Conservation (phyloP, 306 rosid species). For the Hippophae rhamnoides region DNA sequence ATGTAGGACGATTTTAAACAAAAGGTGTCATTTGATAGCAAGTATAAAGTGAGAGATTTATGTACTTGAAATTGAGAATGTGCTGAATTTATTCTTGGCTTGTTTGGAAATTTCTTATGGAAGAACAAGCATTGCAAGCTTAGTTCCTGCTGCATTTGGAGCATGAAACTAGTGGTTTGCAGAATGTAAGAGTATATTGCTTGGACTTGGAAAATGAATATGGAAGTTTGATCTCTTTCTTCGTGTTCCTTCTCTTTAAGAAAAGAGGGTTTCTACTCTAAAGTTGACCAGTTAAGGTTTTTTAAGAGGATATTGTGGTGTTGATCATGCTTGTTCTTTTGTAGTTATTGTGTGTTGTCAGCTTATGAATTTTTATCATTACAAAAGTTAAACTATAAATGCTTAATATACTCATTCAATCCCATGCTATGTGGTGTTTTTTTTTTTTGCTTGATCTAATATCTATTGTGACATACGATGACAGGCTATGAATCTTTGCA, state of each 20-base stretch:
- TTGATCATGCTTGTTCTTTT: too few species aligned
- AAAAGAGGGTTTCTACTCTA: not conserved
- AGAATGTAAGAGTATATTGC: not conserved
- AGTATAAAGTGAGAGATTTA: not conserved
- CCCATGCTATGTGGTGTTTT: too few species aligned
- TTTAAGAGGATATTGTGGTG: too few species aligned
- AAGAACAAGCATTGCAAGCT: not conserved
- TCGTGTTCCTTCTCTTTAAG: not conserved
- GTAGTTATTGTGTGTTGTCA: too few species aligned
- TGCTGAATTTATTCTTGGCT: conserved; percentile 8
- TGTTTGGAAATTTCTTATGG: not conserved
- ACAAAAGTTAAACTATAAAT: too few species aligned
- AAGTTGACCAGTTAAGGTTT: not conserved
- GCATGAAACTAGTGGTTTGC: not conserved
- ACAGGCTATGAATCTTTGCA: too few species aligned
- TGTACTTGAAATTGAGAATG: not conserved
- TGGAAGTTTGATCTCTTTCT: not conserved
- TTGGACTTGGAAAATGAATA: conserved; percentile 9
- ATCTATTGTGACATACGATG: too few species aligned
- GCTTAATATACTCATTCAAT: too few species aligned
- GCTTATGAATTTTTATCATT: too few species aligned
- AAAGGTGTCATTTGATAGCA: not conserved
- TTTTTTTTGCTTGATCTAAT: too few species aligned
- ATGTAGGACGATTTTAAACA: not conserved
- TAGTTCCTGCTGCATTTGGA: not conserved